Evolutionary conservation across 352 stramenopile genomes (phyloP).

Genomic region (Pythium phragmiticola): DNA sequence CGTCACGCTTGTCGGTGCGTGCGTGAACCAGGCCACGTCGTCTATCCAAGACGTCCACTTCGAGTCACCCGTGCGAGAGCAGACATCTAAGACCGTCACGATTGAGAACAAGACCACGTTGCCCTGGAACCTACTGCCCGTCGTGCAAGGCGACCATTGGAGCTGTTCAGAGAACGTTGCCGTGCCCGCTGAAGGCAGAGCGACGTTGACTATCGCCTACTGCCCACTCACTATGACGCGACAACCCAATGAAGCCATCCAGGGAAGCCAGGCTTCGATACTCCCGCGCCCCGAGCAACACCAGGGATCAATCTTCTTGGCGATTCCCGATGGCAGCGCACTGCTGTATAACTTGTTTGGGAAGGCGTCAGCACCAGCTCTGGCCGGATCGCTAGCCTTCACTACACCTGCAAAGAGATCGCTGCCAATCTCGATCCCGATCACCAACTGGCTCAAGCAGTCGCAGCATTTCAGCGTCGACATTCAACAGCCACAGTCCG

Average conservation of each 20-base stretch:
- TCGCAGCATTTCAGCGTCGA: constrained; percentile 76
- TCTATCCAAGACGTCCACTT: constrained; percentile 89
- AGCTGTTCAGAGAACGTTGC: constrained; percentile 77
- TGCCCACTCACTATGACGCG: constrained; percentile 86
- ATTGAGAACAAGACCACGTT: constrained; percentile 82
- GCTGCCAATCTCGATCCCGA: constrained; percentile 56
- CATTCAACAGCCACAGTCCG: constrained; percentile 41
- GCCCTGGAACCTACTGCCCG: constrained; percentile 86
- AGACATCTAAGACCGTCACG: constrained; percentile 50
- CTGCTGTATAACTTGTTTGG: constrained; percentile 87
- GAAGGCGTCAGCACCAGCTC: constrained; percentile 57
- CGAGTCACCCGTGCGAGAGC: constrained; percentile 74
- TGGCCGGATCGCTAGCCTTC: constrained; percentile 37
- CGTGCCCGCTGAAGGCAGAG: constrained; percentile 69
- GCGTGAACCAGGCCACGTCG: constrained; percentile 85
- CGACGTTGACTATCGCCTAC: constrained; percentile 72
- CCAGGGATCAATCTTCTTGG: constrained; percentile 86
- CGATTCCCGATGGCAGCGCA: constrained; percentile 87
- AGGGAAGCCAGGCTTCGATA: neutral
- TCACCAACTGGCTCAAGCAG: constrained; percentile 89
- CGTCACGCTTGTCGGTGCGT: constrained; percentile 82
- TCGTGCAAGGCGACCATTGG: constrained; percentile 88
- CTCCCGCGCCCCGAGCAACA: constrained; percentile 50
- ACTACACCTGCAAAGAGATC: constrained; percentile 81
- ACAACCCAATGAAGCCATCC: constrained; percentile 17